Evolutionary conservation across 2,329 filamentous ascomycete species (phyloP), one percentile per base, ranked within the genome.

Genomic region (Colletotrichum chlorophyti): DNA sequence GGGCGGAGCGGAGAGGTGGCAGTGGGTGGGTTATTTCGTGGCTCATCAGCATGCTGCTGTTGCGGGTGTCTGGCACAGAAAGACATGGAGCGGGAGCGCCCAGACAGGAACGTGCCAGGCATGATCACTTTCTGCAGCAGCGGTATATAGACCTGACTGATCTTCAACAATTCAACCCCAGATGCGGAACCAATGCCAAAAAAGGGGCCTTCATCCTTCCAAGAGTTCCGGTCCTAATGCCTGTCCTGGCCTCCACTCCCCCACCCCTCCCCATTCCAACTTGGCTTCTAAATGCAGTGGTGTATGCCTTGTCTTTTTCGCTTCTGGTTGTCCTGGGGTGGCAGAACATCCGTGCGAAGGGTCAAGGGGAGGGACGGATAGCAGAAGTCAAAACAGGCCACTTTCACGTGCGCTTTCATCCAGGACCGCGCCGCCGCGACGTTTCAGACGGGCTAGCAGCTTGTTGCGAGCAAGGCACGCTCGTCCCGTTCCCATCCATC

Each of bases 361-460:
- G 40, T 21, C 27, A 49, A 32, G 26, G 19, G 46, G n/a, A n/a
- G n/a, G n/a, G n/a, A n/a, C n/a, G n/a, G n/a, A n/a, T n/a, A n/a
- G n/a, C n/a, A 55, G 49, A 49, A 48, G 37, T 49, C 31, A 55
- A 49, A 55, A 40, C 42, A 49, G 43, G 51, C 37, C 50, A 38
- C 31, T 43, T 48, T 58, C 19, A 54, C 49, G 42, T 41, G 49
- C 41, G 42, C 48, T 49, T 24, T 29, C 41, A 41, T 29, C 29
- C 21, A 29, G 19, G 29, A 48, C 29, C 43, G 50, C 35, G 37
- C 49, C 35, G 49, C 54, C 23, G 50, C 43, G 24, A 55, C 55
- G 55, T 59, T 59, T 59, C 55, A 59, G 50, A 51, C 50, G 50
- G 42, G 38, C 38, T 11, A 43, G 42, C 37, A 59, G 24, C n/a